These are phyloP conservation scores for Thuja plicata DNA, from an alignment of 83 land plant genomes.

Conservation along the genomic window DNA sequence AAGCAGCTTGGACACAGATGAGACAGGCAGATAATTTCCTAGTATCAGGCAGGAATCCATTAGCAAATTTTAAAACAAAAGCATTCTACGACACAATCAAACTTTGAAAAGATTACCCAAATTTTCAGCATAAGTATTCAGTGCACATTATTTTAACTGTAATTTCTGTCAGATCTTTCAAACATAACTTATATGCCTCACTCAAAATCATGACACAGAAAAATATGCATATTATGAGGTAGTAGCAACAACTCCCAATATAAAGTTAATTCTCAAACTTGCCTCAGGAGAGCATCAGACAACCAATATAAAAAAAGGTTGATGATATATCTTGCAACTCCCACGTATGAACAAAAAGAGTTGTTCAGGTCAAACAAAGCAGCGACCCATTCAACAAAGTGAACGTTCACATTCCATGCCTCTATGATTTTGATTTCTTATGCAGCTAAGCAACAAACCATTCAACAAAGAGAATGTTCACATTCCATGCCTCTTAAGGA, in stretches of 20 bases:
- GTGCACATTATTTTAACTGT: background rate
- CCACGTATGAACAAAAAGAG: background rate
- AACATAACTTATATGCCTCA: background rate
- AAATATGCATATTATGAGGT: background rate
- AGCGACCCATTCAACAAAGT: background rate
- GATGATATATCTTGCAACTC: background rate
- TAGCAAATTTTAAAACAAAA: background rate
- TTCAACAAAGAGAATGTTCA: conserved; percentile 1
- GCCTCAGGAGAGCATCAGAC: background rate
- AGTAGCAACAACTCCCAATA: background rate
- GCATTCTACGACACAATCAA: background rate
- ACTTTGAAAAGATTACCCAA: background rate
- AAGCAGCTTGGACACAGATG: background rate
- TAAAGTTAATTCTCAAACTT: background rate
- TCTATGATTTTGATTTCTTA: background rate
- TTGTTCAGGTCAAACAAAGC: background rate
- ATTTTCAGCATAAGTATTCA: background rate
- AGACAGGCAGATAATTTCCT: background rate
- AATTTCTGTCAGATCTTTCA: background rate
- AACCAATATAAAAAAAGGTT: background rate
- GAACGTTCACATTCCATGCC: background rate
- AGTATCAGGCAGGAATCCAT: background rate
- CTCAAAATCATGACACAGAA: background rate
- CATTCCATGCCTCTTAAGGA: background rate
- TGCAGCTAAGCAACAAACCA: conserved; percentile 12